A percentile compares a stretch with the other conserved stretches of the same genome.
Evolutionary conservation across 2,329 filamentous ascomycete genomes (phyloP).

Genomic region (Alternaria gansuensis): DNA sequence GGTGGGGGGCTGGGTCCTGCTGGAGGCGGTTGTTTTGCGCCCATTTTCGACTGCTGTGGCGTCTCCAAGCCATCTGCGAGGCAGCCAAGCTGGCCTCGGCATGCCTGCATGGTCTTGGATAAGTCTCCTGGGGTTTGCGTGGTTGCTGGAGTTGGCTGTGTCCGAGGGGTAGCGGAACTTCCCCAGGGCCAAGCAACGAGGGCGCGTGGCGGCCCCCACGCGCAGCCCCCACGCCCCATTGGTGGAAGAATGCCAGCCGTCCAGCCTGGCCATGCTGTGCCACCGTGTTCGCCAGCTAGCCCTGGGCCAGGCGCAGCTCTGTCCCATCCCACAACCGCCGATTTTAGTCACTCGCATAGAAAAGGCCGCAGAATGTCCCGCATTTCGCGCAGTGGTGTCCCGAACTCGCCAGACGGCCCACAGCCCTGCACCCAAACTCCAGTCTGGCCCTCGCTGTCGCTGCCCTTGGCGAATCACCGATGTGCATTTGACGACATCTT

Average conservation of each 20-base stretch:
- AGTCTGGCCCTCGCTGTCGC: slow-evolving; percentile 35
- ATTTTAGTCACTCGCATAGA: slow-evolving; percentile 49
- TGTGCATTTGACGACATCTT: slow-evolving; percentile 32
- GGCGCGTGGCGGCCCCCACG: slow-evolving; percentile 41
- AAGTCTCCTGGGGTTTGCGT: background rate
- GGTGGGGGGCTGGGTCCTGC: slow-evolving; percentile 9
- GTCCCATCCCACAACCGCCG: slow-evolving; percentile 35
- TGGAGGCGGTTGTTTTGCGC: background rate
- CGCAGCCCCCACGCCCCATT: slow-evolving; percentile 28
- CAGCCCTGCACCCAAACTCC: slow-evolving; percentile 35
- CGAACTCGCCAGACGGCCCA: slow-evolving; percentile 39
- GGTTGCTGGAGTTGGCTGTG: slow-evolving; percentile 3
- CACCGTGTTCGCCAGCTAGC: slow-evolving; percentile 38
- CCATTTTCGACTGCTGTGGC: background rate
- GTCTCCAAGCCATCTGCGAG: slow-evolving; percentile 1
- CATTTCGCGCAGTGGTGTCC: slow-evolving; percentile 46
- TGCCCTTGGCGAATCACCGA: slow-evolving; percentile 41
- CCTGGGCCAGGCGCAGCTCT: slow-evolving; percentile 33
- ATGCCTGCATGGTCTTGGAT: background rate
- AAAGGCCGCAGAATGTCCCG: slow-evolving; percentile 48
- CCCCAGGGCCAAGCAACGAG: slow-evolving; percentile 46
- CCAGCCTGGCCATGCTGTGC: slow-evolving; percentile 33
- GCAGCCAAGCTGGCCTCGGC: background rate
- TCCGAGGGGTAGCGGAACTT: slow-evolving; percentile 31
- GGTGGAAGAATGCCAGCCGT: slow-evolving; percentile 40